A percentile compares a stretch with the other conserved stretches of the same genome.
These are phyloP conservation scores for Fusarium verticillioides DNA, from an alignment of 2,329 filamentous ascomycete genomes.

Conservation along the genomic window DNA sequence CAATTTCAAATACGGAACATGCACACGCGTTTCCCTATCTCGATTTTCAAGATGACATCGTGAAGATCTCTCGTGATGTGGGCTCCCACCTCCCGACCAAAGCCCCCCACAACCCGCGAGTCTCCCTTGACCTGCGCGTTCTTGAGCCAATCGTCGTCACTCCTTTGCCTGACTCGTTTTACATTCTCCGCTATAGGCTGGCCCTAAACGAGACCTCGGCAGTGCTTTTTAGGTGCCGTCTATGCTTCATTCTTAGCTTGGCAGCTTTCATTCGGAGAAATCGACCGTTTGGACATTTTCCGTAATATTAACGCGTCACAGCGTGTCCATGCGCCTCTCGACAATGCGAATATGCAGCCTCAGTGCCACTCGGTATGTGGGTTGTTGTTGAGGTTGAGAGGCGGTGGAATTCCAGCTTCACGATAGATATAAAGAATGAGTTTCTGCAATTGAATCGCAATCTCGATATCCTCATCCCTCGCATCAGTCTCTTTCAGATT, in stretches of 20 bases:
- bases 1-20: neutral
- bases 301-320: slow-evolving; percentile 14
- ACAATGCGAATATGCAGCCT: neutral
- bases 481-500: neutral
- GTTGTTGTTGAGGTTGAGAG: neutral
- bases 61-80: slow-evolving; percentile 21
- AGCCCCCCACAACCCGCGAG: slow-evolving; percentile 2
- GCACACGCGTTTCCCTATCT: neutral
- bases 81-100: neutral
- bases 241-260: slow-evolving; percentile 18
- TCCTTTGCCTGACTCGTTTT: slow-evolving; percentile 3
- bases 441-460: neutral
- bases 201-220: neutral
- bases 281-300: neutral
- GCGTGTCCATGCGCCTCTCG: neutral
- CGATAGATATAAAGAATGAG: neutral
- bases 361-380: slow-evolving; percentile 6
- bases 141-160: slow-evolving; percentile 6
- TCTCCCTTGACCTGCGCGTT: neutral
- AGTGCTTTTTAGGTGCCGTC: slow-evolving; percentile 10
- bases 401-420: neutral
- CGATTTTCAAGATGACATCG: neutral
- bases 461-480: neutral
- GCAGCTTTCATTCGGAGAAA: neutral
- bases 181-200: slow-evolving; percentile 4